Conservation (phyloP, 2,329 filamentous ascomycete species). For the Chaetomiaceae sp. region DNA sequence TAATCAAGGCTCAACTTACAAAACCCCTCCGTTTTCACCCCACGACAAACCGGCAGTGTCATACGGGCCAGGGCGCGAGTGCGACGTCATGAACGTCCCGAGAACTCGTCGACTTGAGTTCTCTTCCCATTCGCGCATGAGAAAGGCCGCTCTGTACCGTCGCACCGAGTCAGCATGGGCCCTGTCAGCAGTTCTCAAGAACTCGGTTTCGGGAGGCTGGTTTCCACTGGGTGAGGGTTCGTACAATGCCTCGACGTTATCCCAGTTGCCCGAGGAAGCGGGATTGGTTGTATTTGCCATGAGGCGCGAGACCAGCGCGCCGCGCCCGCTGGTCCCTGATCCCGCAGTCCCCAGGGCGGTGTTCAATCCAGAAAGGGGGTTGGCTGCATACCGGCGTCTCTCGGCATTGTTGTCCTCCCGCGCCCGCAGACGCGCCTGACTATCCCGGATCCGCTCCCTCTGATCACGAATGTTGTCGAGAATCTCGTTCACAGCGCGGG, state of each 20-base stretch:
- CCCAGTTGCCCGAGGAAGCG: conserved; percentile 32
- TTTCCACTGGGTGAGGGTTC: conserved; percentile 28
- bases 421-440: conserved; percentile 29
- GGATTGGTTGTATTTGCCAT: conserved; percentile 15
- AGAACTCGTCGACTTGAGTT: conserved; percentile 28
- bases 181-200: not conserved
- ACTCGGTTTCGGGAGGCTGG: conserved; percentile 1
- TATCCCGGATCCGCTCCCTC: conserved; percentile 33
- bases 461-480: conserved; percentile 35
- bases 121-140: conserved; percentile 31
- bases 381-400: conserved; percentile 24
- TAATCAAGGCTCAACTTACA: conserved; percentile 44
- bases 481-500: conserved; percentile 34
- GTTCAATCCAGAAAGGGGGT: conserved; percentile 14
- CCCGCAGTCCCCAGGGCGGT: conserved; percentile 10
- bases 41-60: conserved; percentile 60
- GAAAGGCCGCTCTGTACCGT: conserved; percentile 23
- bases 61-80: conserved; percentile 42
- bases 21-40: conserved; percentile 55
- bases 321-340: conserved; percentile 13
- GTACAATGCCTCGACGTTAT: conserved; percentile 42
- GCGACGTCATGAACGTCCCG: conserved; percentile 18
- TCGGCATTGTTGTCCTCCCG: conserved; percentile 26
- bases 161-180: conserved; percentile 16
- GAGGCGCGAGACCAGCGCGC: conserved; percentile 23